Evolutionary conservation across 2,329 filamentous ascomycete genomes (phyloP), one percentile per base, ranked within the genome.

Genomic region (Trichophyton schoenleinii): DNA sequence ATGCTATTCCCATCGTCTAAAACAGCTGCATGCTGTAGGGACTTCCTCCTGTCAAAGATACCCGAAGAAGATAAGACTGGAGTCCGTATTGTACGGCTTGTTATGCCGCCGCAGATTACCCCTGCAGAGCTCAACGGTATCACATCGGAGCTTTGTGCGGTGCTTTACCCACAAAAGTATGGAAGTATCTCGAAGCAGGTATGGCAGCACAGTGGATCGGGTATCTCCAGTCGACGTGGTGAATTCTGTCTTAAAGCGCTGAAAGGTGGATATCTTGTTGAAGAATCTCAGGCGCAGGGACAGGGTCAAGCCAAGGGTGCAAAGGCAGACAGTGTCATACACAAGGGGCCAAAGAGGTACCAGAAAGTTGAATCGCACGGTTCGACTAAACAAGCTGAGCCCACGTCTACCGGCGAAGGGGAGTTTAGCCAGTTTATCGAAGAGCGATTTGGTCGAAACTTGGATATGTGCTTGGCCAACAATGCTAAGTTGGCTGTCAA

Each of bases 181-280:
- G 91, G 87, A 67, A 75, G 83, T 3, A 74, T 88, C 63, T 89
- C 90, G n/a, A 97, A 96, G 73, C 83, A 91, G 68, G 96, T 95
- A 69, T 99, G 94, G 94, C 94, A 97, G 72, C 94, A 99, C 73
- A 88, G 89, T 0, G 94, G 94, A 20, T 91, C 96, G 64, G 94
- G 94, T 15, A 81, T 96, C 13, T 96, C 91, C 0, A 96, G 91
- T 71, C 86, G 94, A 58, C 84, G 91, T 46, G 91, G 90, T 38
- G 92, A 96, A 71, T 96, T 95, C 73, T 96, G 89, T 70, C 84
- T 91, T 63, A 79, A 81, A 48, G 80, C 92, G 1, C 83, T 95
- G 65, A 81, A 81, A 42, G 86, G 92, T 64, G 85, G 85, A 0
- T 77, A 88, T 48, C 77, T 89, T 58, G 78, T 83, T 2, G 79